Conservation (phyloP, 2,329 filamentous ascomycete genomes). For the Ascochyta fabae region DNA sequence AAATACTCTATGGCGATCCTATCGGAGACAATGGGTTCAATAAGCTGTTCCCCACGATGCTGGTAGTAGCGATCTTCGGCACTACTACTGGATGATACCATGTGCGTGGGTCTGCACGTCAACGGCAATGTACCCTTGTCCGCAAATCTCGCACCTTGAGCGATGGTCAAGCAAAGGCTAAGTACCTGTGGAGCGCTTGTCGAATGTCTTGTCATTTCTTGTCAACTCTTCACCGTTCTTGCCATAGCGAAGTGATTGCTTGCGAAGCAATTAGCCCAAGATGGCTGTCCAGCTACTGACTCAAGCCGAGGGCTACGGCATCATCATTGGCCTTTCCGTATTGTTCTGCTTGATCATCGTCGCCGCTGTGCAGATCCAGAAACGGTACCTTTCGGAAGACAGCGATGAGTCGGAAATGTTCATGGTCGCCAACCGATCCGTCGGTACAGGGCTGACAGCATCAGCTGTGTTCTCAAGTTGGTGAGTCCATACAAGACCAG, state of each 20-base stretch:
- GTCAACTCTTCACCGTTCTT: not conserved
- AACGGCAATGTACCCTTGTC: not conserved
- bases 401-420: constrained; percentile 32
- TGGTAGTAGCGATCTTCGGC: constrained; percentile 9
- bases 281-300: constrained; percentile 20
- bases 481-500: not conserved
- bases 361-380: constrained; percentile 23
- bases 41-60: not conserved
- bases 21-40: not conserved
- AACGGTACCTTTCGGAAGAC: constrained; percentile 23
- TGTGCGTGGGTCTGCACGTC: constrained; percentile 18
- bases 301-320: constrained; percentile 22
- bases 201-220: not conserved
- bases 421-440: constrained; percentile 26
- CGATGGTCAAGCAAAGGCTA: not conserved
- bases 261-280: not conserved
- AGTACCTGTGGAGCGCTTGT: constrained; percentile 4
- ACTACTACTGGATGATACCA: constrained; percentile 15
- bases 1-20: not conserved
- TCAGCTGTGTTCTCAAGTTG: constrained; percentile 28
- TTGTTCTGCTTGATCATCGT: constrained; percentile 22
- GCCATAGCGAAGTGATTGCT: not conserved
- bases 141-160: not conserved
- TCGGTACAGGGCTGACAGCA: constrained; percentile 27
- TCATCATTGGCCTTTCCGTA: constrained; percentile 21